phyloP scores from a whole-genome alignment of 2,329 filamentous ascomycete genomes.

The Penicillium sp. region DNA sequence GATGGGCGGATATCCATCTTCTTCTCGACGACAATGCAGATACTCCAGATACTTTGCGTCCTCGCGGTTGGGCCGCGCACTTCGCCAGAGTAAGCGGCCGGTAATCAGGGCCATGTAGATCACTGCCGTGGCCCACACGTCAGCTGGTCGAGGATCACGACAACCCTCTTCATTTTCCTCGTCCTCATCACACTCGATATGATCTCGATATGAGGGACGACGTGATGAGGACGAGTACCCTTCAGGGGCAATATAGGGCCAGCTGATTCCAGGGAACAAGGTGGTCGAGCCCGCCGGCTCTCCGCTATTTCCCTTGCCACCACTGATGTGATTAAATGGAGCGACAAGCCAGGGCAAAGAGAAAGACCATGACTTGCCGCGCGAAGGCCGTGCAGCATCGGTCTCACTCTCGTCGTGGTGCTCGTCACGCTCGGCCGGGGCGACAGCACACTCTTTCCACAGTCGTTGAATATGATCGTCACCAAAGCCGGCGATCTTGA shows the following conservation, averaged over 20 bases:
- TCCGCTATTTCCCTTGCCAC: background rate
- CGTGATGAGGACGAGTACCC: constrained; percentile 5
- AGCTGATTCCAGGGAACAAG: constrained; percentile 12
- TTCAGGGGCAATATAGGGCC: constrained; percentile 16
- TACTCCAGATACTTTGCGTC: constrained; percentile 24
- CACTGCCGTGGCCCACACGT: constrained; percentile 28
- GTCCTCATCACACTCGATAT: background rate
- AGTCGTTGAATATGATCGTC: constrained; percentile 66
- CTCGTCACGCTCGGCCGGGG: background rate
- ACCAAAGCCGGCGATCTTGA: constrained; percentile 95
- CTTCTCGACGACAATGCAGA: constrained; percentile 8
- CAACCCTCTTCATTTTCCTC: background rate
- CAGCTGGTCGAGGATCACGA: constrained; percentile 12
- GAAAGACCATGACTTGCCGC: constrained; percentile 8
- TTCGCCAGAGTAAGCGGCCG: constrained; percentile 23
- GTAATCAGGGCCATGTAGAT: constrained; percentile 25
- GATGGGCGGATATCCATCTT: constrained; percentile 23
- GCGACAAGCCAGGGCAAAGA: constrained; percentile 8
- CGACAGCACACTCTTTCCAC: constrained; percentile 14
- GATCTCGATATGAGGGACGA: background rate
- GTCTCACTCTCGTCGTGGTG: background rate
- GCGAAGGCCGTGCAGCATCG: constrained; percentile 1
- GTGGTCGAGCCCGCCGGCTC: constrained; percentile 4
- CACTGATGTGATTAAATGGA: constrained; percentile 2
- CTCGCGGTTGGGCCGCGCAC: constrained; percentile 17